A percentile compares a stretch with the other conserved stretches of the same genome.
Evolutionary conservation across 345 rosid genomes (phyloP).

Genomic region (Trapa incisa): DNA sequence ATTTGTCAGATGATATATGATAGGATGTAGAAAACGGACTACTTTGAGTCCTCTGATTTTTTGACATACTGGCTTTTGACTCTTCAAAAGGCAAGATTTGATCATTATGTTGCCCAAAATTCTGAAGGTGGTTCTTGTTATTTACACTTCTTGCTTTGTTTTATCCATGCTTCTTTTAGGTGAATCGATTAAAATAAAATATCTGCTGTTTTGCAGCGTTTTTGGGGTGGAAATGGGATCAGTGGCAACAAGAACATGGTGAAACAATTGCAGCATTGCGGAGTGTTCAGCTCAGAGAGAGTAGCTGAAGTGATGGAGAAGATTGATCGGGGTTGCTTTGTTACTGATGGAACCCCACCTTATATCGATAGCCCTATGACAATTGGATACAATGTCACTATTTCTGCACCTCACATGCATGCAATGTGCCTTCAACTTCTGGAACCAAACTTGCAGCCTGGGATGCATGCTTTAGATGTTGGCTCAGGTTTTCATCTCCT

Average conservation of each 20-base stretch:
- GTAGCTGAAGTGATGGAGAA: constrained; percentile 78
- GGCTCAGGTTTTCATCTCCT: constrained; percentile 62
- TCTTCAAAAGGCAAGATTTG: not conserved
- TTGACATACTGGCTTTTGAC: not conserved
- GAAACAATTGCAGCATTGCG: constrained; percentile 44
- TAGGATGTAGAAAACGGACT: not conserved
- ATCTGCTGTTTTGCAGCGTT: constrained; percentile 23
- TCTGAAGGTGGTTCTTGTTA: too few species aligned
- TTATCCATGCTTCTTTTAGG: not conserved
- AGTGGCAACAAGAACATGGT: constrained; percentile 61
- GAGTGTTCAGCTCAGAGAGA: constrained; percentile 49
- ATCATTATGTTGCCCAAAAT: too few species aligned
- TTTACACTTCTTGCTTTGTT: too few species aligned
- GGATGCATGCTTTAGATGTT: constrained; percentile 87
- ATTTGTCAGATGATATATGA: not conserved
- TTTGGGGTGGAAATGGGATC: constrained; percentile 34
- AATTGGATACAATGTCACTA: constrained; percentile 93
- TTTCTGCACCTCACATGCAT: constrained; percentile 99
- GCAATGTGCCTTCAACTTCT: constrained; percentile 81
- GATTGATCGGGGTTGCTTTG: constrained; percentile 74
- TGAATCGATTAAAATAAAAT: not conserved
- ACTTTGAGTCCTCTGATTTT: not conserved
- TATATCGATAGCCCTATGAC: constrained; percentile 77
- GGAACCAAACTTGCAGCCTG: constrained; percentile 72
- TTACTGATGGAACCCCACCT: constrained; percentile 54